These are phyloP conservation scores for Mollisiaceae sp. DNA, from an alignment of 2,329 filamentous ascomycete genomes.

Conservation along the genomic window DNA sequence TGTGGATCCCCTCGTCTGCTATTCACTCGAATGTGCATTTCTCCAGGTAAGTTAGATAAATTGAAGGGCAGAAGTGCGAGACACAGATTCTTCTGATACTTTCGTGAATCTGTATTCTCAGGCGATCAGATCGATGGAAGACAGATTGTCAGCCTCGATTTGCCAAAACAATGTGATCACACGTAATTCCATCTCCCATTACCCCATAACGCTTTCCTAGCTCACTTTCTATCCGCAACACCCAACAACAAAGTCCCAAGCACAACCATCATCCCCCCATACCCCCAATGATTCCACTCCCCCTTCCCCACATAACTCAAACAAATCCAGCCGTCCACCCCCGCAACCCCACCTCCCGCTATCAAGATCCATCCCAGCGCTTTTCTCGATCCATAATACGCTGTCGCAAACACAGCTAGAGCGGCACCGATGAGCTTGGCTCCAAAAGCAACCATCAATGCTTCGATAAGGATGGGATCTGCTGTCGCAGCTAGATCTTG, in stretches of 20 bases:
- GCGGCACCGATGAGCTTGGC: slow-evolving; percentile 9
- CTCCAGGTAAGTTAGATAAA: too few relatives aligned
- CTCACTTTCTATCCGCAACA: slow-evolving; percentile 5
- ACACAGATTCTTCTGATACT: too few relatives aligned
- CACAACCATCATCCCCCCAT: slow-evolving; percentile 9
- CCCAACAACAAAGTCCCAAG: slow-evolving; percentile 7
- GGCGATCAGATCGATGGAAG: too few relatives aligned
- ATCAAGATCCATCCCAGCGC: slow-evolving; percentile 8
- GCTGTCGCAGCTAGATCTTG: slow-evolving; percentile 4
- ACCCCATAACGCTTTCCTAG: not conserved
- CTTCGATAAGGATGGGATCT: slow-evolving; percentile 6
- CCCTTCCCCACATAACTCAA: slow-evolving; percentile 8
- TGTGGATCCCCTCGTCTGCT: too few relatives aligned
- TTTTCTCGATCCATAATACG: not conserved
- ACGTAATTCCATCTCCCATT: not conserved
- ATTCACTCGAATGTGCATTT: too few relatives aligned
- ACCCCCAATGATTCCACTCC: slow-evolving; percentile 16
- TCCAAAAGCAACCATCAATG: slow-evolving; percentile 8
- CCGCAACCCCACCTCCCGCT: slow-evolving; percentile 4
- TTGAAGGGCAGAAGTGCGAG: too few relatives aligned
- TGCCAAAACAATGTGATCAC: too few relatives aligned
- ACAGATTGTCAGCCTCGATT: too few relatives aligned
- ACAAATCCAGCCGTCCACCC: slow-evolving; percentile 9
- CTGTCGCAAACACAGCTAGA: not conserved
- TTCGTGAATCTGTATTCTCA: too few relatives aligned